phyloP scores from a whole-genome alignment of 257 asterid genomes.

The Cordia subcordata region DNA sequence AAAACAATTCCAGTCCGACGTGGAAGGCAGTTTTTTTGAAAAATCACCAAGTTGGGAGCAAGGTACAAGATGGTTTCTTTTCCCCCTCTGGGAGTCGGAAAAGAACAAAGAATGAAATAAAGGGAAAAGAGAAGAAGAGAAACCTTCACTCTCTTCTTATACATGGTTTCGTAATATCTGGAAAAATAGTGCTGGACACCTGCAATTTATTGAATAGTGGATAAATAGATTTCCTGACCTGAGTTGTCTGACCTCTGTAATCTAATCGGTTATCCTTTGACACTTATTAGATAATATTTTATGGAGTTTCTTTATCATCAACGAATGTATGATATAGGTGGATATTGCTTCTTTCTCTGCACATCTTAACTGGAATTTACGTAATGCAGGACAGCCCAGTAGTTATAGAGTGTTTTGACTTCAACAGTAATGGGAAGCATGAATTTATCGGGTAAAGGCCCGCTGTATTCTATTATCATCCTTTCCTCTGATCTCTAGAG shows the following conservation, averaged over 20 bases:
- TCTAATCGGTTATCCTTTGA: not conserved
- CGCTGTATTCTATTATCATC: slow-evolving; percentile 14
- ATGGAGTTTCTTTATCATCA: not conserved
- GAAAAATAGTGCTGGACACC: not conserved
- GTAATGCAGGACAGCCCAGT: slow-evolving; percentile 94
- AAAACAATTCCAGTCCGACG: slow-evolving; percentile 71
- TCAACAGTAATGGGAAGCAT: slow-evolving; percentile 88
- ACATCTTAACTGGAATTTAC: slow-evolving; percentile 14
- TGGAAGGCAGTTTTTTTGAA: slow-evolving; percentile 79
- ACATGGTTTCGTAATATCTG: not conserved
- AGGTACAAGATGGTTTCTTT: slow-evolving; percentile 58
- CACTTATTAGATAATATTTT: too few relatives aligned
- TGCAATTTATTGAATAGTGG: not conserved
- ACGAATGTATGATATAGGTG: not conserved
- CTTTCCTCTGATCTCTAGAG: slow-evolving; percentile 11
- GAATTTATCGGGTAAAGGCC: slow-evolving; percentile 77
- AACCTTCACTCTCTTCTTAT: not conserved
- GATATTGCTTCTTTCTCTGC: not conserved
- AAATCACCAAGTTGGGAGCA: slow-evolving; percentile 94
- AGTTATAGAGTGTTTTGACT: slow-evolving; percentile 83
- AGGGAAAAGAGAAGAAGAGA: not conserved
- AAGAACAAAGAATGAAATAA: not conserved
- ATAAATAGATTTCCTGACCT: not conserved
- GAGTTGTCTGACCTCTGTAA: too few relatives aligned
- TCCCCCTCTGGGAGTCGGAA: not conserved